Conservation (phyloP, 2,329 filamentous ascomycete species). For the Aspergillus sp. region DNA sequence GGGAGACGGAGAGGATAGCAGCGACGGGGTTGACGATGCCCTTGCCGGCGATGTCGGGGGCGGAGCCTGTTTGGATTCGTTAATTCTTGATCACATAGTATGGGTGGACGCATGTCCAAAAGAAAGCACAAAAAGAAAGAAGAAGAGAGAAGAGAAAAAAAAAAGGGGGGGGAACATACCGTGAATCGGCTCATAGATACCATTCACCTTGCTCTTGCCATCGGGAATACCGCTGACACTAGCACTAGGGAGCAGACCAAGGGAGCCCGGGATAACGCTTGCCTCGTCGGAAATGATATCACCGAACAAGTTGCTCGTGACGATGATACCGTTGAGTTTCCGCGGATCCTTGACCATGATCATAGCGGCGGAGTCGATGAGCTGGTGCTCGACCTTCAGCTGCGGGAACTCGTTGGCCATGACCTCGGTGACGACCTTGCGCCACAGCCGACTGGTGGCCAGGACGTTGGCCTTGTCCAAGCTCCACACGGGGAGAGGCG, state of each 20-base stretch:
- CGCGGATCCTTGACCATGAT: conserved; percentile 93
- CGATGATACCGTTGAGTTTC: conserved; percentile 82
- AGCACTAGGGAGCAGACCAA: conserved; percentile 85
- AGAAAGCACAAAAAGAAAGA: background rate
- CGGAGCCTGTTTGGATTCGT: conserved; percentile 61
- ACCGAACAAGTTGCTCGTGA: conserved; percentile 92
- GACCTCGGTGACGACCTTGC: conserved; percentile 79
- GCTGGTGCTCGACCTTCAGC: conserved; percentile 78
- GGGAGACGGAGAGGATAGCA: conserved; percentile 85
- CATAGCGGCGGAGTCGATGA: conserved; percentile 97
- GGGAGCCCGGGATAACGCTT: conserved; percentile 85
- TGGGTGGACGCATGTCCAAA: no score
- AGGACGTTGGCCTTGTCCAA: conserved; percentile 97
- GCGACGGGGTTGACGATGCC: conserved; percentile 91
- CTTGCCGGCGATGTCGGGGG: conserved; percentile 89
- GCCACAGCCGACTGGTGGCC: conserved; percentile 85
- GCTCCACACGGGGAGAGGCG: conserved; percentile 76
- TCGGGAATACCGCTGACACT: conserved; percentile 84
- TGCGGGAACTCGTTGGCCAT: conserved; percentile 88
- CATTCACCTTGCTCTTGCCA: conserved; percentile 79
- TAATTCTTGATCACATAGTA: conserved; percentile 3
- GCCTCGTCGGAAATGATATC: conserved; percentile 97
- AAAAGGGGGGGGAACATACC: conserved; percentile 52
- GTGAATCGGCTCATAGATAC: conserved; percentile 97
- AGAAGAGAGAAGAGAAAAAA: background rate